Evolutionary conservation across 2,329 filamentous ascomycete species (phyloP), one percentile per base, ranked within the genome.

Genomic region (Paracoccidioides brasiliensis): DNA sequence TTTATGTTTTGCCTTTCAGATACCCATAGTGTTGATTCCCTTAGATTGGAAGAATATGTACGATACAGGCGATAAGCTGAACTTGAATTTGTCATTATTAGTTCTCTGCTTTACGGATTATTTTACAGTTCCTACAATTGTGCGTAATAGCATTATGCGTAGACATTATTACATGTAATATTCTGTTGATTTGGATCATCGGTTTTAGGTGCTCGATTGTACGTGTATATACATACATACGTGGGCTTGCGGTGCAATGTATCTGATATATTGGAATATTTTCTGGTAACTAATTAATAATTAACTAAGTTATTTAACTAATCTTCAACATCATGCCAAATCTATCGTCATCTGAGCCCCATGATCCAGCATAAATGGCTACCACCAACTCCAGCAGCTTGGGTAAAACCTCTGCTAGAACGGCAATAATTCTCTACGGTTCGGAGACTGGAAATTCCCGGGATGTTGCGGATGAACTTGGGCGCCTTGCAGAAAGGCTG

Each of bases 371-470:
- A 46, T 46, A 43, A 43, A 58, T 58, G 52, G 50, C 50, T 33
- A 32, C 22, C 33, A 54, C 57, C 38, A 42, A 49, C 33, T 55
- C 53, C 44, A 49, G 40, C 40, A 43, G 15, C 15, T 15, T 41
- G 46, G 53, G 56, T 40, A 10, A 33, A 15, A 30, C 28, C 35
- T 53, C 52, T 52, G 56, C n/a, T n/a, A 42, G 54, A 55, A 58
- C 61, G 60, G 81, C 79, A 53, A 80, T 95, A 61, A 78, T 98
- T 56, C 78, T 95, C 38, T 98, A 95, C 72, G 93, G 89, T 55
- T 94, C 91, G 42, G 93, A 98, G 74, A 97, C 90, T 28, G 93
- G 93, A 56, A 96, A 93, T 66, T 85, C 89, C 55, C 88, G 95
- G 70, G 91, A 97, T 71, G 81, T 91, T 60, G 91, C 93, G 22